Base-by-base conservation (phyloP, 345 rosid species). In the Orychophragmus violaceus region DNA sequence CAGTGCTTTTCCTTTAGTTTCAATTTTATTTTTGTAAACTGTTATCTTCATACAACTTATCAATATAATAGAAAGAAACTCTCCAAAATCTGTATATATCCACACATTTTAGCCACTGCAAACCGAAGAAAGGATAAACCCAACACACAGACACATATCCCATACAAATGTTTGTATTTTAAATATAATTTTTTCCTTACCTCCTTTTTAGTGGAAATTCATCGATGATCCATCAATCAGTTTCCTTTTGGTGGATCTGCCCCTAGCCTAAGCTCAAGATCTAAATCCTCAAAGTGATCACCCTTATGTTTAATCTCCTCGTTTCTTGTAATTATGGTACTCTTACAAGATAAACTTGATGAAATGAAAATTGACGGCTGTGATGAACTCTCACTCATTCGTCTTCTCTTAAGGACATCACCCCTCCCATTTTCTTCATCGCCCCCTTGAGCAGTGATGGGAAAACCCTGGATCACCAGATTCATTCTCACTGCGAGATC, bases 201-300 rank as follows among this genome's bases (percentile, higher is more conserved):
- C 65, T 30, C 24, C 39, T 6, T 44, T 41, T 66, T 44, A 62
- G 64, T 64, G 75, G 64, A 52, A 58, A 58, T 42, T 44, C 58
- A 24, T 46, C 65, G 36, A 44, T 56, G 49, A 28, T 54, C 45
- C 52, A 27, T 69, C 49, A 56, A 51, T 79, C 79, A 78, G 35
- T 76, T 84, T 71, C 76, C 82, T 86, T 83, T 83, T 23, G 87
- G 87, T 48, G 77, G 81, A 50, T 77, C 59, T 8, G 64, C 16
- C 3, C 95, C 96, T 32, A 92, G 96, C 79, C 98, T 81, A 63
- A 92, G 97, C 78, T 92, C 98, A 60, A 92, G 98, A 83, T 92
- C 98, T 75, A 92, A 59, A 23, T 86, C 98, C 64, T 89, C 90
- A 54, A 70, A 64, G 3, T 70, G 60, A 64, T 71, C 70, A 60